Evolutionary conservation across 1,139 yeast species (phyloP).

Genomic region (Geotrichum aggregatum): DNA sequence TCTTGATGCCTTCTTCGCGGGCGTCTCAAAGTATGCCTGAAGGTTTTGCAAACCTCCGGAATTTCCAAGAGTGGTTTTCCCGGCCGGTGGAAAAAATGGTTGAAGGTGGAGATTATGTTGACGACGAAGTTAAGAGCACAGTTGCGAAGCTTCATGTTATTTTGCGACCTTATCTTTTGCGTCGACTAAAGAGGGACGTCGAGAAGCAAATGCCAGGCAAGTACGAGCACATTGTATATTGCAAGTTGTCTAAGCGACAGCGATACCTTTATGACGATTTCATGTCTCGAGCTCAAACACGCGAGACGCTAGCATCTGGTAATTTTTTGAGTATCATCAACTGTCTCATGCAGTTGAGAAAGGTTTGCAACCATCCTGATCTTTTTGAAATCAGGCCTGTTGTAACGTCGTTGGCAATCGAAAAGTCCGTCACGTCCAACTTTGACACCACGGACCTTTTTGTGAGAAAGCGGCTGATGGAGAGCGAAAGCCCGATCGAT

Average conservation of each 20-base stretch:
- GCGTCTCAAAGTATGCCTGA: conserved; percentile 70
- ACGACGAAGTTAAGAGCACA: conserved; percentile 72
- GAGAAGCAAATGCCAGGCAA: conserved; percentile 99
- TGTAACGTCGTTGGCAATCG: conserved; percentile 79
- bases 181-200: conserved; percentile 92
- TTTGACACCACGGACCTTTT: conserved; percentile 47
- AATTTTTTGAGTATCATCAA: conserved; percentile 92
- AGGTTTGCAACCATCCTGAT: conserved; percentile 97
- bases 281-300: conserved; percentile 94
- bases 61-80: conserved; percentile 98
- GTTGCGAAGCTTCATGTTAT: conserved; percentile 90
- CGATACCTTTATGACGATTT: conserved; percentile 91
- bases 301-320: conserved; percentile 89
- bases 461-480: conserved; percentile 43
- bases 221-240: conserved; percentile 89
- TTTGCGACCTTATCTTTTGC: conserved; percentile 80
- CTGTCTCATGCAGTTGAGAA: conserved; percentile 95
- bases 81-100: conserved; percentile 89
- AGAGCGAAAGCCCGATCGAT: conserved; percentile 28
- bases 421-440: conserved; percentile 54
- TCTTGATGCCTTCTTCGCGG: conserved; percentile 88
- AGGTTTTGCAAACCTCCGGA: conserved; percentile 92
- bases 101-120: conserved; percentile 62
- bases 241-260: conserved; percentile 89
- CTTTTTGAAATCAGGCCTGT: conserved; percentile 94